These are phyloP conservation scores for Xylariaceae sp. DNA, from an alignment of 2,329 filamentous ascomycete genomes.

Conservation along the genomic window DNA sequence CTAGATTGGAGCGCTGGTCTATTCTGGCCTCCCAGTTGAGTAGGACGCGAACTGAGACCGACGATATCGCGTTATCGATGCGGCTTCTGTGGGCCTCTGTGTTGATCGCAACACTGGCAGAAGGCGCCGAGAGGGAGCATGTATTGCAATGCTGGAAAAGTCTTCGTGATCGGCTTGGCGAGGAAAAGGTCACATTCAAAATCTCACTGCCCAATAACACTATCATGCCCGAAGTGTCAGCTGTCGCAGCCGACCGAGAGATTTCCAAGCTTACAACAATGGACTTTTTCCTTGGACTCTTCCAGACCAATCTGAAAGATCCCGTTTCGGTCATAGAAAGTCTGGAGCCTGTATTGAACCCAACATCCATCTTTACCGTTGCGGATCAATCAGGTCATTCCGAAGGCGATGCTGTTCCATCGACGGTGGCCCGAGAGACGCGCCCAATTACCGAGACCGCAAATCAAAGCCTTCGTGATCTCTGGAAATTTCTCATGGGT, in stretches of 20 bases:
- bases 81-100: conserved; percentile 56
- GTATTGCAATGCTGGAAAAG: conserved; percentile 55
- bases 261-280: conserved; percentile 90
- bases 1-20: conserved; percentile 48
- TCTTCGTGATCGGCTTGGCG: conserved; percentile 46
- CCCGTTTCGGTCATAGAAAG: conserved; percentile 84
- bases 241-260: conserved; percentile 79
- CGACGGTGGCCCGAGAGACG: conserved; percentile 22
- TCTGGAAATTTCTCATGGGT: conserved; percentile 77
- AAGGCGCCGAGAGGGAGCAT: conserved; percentile 51
- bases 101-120: conserved; percentile 46
- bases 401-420: conserved; percentile 14
- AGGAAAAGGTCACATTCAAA: conserved; percentile 36
- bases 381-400: conserved; percentile 19
- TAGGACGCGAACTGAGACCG: conserved; percentile 33
- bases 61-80: conserved; percentile 39
- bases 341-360: conserved; percentile 85
- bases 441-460: conserved; percentile 47
- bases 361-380: conserved; percentile 48
- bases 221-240: conserved; percentile 81
- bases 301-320: conserved; percentile 75
- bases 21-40: conserved; percentile 44
- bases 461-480: conserved; percentile 60
- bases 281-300: conserved; percentile 90
- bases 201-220: conserved; percentile 75